A percentile compares a stretch with the other conserved stretches of the same genome.
phyloP scores from a whole-genome alignment of 139 green algal species.

The Volvox africanus region DNA sequence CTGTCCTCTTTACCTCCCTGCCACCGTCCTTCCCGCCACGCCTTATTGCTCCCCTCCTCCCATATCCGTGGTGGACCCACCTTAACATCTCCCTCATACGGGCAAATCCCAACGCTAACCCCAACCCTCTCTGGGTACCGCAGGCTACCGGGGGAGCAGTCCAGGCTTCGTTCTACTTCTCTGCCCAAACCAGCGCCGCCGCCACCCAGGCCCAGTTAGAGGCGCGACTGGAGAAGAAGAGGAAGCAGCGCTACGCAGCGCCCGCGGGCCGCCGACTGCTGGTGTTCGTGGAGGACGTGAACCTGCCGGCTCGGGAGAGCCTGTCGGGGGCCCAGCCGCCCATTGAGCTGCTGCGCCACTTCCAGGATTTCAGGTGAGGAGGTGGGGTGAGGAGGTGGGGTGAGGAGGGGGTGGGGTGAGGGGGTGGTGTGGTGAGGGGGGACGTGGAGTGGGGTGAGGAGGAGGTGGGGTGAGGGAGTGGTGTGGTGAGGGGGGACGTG shows the following conservation, averaged over 20 bases:
- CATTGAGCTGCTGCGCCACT: constrained; percentile 85
- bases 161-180: constrained; percentile 67
- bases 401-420: background rate
- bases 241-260: constrained; percentile 61
- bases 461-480: background rate
- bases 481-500: too few relatives aligned
- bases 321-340: constrained; percentile 84
- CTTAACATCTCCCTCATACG: background rate
- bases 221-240: constrained; percentile 82
- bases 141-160: constrained; percentile 31
- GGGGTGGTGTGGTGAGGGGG: background rate
- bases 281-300: constrained; percentile 92
- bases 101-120: too few relatives aligned
- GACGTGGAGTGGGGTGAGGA: background rate
- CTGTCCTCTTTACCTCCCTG: background rate
- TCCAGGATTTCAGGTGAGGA: constrained; percentile 77
- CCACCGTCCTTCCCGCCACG: background rate
- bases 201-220: constrained; percentile 72
- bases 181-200: constrained; percentile 72
- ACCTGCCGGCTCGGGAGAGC: constrained; percentile 81
- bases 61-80: background rate
- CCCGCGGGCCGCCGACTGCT: constrained; percentile 75
- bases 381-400: too few relatives aligned
- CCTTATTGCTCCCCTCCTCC: too few relatives aligned
- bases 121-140: background rate